Base-by-base conservation (phyloP, 805 yeast species). In the Pichia thaimueangensis region DNA sequence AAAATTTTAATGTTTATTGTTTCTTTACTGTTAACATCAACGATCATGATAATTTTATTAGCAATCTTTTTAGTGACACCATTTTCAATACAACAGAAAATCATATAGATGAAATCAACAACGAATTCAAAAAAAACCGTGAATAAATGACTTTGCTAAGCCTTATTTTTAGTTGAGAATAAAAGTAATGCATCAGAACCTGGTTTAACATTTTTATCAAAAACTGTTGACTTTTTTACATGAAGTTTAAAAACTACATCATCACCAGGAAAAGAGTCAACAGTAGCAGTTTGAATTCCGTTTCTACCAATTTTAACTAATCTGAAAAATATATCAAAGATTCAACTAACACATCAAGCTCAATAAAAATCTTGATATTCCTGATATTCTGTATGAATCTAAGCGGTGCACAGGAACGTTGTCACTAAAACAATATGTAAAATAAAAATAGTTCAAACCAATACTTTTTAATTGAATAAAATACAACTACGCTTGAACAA, bases 91-190 rank as follows among this genome's bases (percentile, higher is more conserved):
- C 75, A 67, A 49, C 64, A 69, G 37, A 74, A 60, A 2, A 65
- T 60, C 9, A 76, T 54, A 35, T 62, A 59, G 46, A 65, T 62
- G 30, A 63, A 62, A 34, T 64, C 59, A n/a, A 51, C 41, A 17
- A 47, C 49, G 6, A 58, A 54, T 38, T 69, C 69, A 37, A 74
- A 63, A 37, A 74, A 63, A 6, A 75, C 59, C 1, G 89, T 80
- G 61, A 85, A 82, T 4, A 91, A 88, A 58, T 82, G 88, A 1
- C 84, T 74, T 45, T 48, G 53, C 45, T 34, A 80, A 57, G 80
- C 77, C 30, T 69, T 60, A 3, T 62, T 55, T 16, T 72, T 67
- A 34, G 73, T 63, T 44, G 80, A 48, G 57, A 82, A 78, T 60
- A 80, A 72, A 29, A 85, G 60, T 52, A 67, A 84, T 2, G 76